phyloP scores from a whole-genome alignment of 768 basidiomycete species.

The Russula lepida region DNA sequence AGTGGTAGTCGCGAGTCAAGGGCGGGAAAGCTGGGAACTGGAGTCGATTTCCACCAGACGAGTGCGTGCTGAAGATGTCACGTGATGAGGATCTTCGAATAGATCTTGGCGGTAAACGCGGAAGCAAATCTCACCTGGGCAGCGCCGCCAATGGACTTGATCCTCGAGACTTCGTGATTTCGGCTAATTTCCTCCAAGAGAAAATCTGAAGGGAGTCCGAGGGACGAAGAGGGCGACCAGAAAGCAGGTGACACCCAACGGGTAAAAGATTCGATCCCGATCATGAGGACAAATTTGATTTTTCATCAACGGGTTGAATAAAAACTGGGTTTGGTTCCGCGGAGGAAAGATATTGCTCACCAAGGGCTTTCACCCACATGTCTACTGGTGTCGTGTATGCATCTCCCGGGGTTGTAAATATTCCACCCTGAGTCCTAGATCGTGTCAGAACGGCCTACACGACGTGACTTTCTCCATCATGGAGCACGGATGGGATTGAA shows the following conservation, averaged over 20 bases:
- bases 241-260: background rate
- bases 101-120: constrained; percentile 2
- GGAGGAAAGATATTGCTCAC: constrained; percentile 38
- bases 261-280: constrained; percentile 13
- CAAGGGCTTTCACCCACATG: constrained; percentile 85
- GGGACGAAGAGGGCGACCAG: constrained; percentile 5
- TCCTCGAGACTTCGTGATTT: constrained; percentile 60
- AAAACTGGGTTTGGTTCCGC: constrained; percentile 15
- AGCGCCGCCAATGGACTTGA: constrained; percentile 69
- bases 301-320: constrained; percentile 37
- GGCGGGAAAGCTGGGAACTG: constrained; percentile 62
- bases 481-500: background rate
- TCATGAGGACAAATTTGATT: constrained; percentile 45
- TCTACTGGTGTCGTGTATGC: constrained; percentile 84
- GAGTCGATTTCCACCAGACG: constrained; percentile 82
- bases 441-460: constrained; percentile 5
- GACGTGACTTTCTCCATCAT: background rate
- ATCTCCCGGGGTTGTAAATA: constrained; percentile 80
- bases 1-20: constrained; percentile 65
- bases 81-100: constrained; percentile 9
- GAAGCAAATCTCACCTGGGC: constrained; percentile 44
- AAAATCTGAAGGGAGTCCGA: constrained; percentile 58
- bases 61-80: constrained; percentile 45
- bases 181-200: constrained; percentile 66
- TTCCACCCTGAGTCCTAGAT: constrained; percentile 72